Conservation (phyloP, 75 land plant genomes). For the Sequoiadendron giganteum region DNA sequence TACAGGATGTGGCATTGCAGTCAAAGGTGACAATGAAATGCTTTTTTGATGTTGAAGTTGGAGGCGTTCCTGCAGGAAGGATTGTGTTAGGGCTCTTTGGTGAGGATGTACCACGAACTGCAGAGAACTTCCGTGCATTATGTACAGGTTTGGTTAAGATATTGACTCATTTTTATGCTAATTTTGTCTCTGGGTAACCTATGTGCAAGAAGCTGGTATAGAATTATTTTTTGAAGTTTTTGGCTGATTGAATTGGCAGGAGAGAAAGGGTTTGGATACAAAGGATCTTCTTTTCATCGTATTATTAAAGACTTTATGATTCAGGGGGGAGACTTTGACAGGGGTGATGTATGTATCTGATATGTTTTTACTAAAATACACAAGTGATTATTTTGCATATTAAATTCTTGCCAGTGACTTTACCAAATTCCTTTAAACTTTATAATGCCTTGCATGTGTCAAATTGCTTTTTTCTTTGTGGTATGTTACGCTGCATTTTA, state of each 20-base stretch:
- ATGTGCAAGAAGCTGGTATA: slow-evolving; percentile 1
- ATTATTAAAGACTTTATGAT: slow-evolving; percentile 51
- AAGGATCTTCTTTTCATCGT: slow-evolving; percentile 47
- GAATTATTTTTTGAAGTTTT: not conserved
- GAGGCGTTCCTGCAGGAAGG: slow-evolving; percentile 68
- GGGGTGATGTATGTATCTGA: slow-evolving; percentile 44
- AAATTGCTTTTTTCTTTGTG: not conserved
- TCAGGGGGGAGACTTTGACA: slow-evolving; percentile 50
- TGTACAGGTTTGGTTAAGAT: slow-evolving; percentile 61
- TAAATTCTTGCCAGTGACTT: not conserved
- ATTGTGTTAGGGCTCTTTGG: slow-evolving; percentile 87
- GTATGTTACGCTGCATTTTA: not conserved
- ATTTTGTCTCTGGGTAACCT: not conserved
- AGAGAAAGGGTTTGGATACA: slow-evolving; percentile 53
- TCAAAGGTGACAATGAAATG: slow-evolving; percentile 16
- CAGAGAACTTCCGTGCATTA: slow-evolving; percentile 87
- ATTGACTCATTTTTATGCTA: not conserved
- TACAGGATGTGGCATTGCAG: slow-evolving; percentile 6
- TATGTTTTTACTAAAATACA: not conserved
- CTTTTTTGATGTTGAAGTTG: slow-evolving; percentile 82
- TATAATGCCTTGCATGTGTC: not conserved
- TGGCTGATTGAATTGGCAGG: slow-evolving; percentile 21
- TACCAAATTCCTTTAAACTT: not conserved
- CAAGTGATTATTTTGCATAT: not conserved
- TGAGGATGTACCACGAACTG: slow-evolving; percentile 86